phyloP scores from a whole-genome alignment of 768 basidiomycete genomes.

The Phaeotremella fagi region DNA sequence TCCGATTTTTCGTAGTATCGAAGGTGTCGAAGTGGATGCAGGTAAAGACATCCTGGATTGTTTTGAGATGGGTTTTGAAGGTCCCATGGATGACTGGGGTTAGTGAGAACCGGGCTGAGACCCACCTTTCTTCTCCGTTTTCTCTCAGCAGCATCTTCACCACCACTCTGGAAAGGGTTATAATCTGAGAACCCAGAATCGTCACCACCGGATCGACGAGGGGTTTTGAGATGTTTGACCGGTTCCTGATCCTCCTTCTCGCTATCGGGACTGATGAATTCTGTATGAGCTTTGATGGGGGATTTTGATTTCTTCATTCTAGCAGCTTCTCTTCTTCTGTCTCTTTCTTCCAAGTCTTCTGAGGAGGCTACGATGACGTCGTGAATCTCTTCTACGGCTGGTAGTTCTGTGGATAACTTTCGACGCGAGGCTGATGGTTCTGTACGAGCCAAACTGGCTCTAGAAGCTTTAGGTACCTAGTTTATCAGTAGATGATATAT shows the following conservation, averaged over 20 bases:
- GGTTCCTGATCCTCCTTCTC: constrained; percentile 18
- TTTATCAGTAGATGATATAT: too few species aligned
- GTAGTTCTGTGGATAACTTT: too few species aligned
- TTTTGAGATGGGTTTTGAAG: constrained; percentile 6
- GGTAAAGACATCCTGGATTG: constrained; percentile 34
- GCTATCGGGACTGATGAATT: too few species aligned
- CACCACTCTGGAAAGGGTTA: constrained; percentile 47
- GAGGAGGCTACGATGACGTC: too few species aligned
- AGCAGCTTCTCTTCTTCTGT: too few species aligned
- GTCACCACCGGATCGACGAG: constrained; percentile 21
- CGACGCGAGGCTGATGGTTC: too few species aligned
- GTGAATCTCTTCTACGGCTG: too few species aligned
- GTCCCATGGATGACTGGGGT: constrained; percentile 30
- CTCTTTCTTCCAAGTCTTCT: too few species aligned
- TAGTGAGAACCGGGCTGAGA: constrained; percentile 5
- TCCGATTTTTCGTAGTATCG: constrained; percentile 20
- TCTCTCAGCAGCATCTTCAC: constrained; percentile 34
- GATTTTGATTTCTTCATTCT: too few species aligned
- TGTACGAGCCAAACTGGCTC: too few species aligned
- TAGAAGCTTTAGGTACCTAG: too few species aligned
- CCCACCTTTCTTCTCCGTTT: constrained; percentile 35
- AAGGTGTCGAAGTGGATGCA: constrained; percentile 6
- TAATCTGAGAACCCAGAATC: constrained; percentile 45
- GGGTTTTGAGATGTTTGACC: constrained; percentile 22
- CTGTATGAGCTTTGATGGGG: too few species aligned